phyloP scores from a whole-genome alignment of 176 grass and related monocot species.

The Guadua angustifolia region DNA sequence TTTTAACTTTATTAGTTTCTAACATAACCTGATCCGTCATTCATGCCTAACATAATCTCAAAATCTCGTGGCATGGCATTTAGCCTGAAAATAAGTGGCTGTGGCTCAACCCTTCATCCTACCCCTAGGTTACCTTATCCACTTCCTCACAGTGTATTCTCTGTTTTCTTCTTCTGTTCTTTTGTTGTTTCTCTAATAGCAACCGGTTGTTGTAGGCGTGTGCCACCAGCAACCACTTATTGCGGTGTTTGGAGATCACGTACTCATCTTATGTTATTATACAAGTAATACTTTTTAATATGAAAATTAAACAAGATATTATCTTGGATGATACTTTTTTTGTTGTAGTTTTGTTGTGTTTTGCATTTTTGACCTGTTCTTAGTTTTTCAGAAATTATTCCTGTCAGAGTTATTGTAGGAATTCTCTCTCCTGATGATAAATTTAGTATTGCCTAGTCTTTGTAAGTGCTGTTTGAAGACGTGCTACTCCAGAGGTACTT shows the following conservation, averaged over 20 bases:
- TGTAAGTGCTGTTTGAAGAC: not conserved
- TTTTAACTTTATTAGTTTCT: conserved; percentile 26
- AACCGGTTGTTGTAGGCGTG: conserved; percentile 32
- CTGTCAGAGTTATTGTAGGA: not conserved
- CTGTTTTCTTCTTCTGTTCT: conserved; percentile 32
- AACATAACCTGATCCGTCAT: conserved; percentile 13
- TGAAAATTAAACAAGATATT: not conserved
- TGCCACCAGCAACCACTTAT: conserved; percentile 50
- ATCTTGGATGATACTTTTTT: not conserved
- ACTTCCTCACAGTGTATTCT: conserved; percentile 37
- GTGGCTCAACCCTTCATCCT: conserved; percentile 44
- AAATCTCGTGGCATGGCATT: conserved; percentile 51
- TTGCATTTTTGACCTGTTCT: not conserved
- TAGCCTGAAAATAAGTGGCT: conserved; percentile 53
- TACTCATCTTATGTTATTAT: conserved; percentile 40
- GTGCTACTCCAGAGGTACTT: not conserved
- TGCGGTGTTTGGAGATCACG: conserved; percentile 42
- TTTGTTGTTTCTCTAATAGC: conserved; percentile 52
- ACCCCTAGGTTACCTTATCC: conserved; percentile 57
- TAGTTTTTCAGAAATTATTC: not conserved
- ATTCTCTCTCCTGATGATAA: conserved; percentile 9
- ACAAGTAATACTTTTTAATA: conserved; percentile 1
- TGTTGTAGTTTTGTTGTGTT: not conserved
- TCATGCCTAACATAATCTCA: conserved; percentile 48
- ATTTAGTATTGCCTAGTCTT: conserved; percentile 32